Conservation (phyloP, 257 asterid species). For the Petrea volubilis region DNA sequence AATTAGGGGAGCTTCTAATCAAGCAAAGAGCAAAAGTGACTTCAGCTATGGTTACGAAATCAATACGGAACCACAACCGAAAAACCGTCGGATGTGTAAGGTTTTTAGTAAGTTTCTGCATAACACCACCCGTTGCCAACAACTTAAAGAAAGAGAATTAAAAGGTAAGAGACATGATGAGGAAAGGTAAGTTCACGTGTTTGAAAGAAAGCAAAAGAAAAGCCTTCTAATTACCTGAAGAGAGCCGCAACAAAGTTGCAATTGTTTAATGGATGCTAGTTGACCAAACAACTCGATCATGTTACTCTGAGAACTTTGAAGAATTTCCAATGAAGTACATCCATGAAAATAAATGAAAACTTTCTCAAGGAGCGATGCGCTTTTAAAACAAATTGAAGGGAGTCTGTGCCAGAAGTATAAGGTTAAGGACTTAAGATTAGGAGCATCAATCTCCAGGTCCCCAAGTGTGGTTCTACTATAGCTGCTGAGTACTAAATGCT, state of each 20-base stretch:
- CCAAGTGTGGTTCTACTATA: neutral
- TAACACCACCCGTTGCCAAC: neutral
- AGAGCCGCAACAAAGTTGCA: neutral
- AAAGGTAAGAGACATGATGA: neutral
- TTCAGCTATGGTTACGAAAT: neutral
- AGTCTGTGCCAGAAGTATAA: neutral
- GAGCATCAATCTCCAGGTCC: neutral
- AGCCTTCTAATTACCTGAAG: neutral
- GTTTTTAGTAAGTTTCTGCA: neutral
- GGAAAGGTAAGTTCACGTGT: neutral
- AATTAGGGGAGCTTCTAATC: neutral
- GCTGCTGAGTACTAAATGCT: neutral
- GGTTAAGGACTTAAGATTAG: neutral
- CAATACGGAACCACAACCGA: neutral
- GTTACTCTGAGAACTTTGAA: neutral
- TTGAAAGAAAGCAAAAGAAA: neutral
- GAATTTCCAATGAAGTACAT: neutral
- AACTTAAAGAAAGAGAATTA: neutral
- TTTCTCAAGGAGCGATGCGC: neutral
- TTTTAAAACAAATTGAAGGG: neutral
- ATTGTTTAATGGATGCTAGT: neutral
- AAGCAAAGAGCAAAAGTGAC: neutral
- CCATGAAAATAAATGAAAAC: neutral
- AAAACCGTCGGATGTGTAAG: neutral
- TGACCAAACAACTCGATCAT: neutral